Percentiles rank a stretch among this genome's conserved stretches.
Evolutionary conservation across 805 yeast species (phyloP).

Genomic region (Debaryomyces tyrocola): DNA sequence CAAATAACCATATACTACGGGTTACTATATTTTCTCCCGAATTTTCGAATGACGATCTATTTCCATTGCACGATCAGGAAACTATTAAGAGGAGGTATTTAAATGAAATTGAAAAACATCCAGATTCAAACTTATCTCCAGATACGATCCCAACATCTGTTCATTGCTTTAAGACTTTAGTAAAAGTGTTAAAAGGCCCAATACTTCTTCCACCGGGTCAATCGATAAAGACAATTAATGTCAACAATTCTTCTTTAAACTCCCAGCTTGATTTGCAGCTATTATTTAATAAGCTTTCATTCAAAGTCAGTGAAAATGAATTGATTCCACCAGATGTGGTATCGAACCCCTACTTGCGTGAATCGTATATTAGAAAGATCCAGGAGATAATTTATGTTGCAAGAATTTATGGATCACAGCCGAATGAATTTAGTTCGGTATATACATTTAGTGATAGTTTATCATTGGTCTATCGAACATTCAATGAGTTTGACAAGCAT

Average conservation of each 20-base stretch:
- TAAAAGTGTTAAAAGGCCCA: constrained; percentile 69
- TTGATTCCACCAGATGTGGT: constrained; percentile 51
- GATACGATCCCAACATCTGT: constrained; percentile 50
- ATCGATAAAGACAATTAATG: constrained; percentile 55
- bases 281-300: constrained; percentile 48
- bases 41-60: constrained; percentile 47
- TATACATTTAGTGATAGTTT: constrained; percentile 36
- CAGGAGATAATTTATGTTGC: constrained; percentile 50
- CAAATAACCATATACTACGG: constrained; percentile 37
- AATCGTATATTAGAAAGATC: constrained; percentile 54
- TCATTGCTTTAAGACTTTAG: constrained; percentile 60
- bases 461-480: constrained; percentile 29
- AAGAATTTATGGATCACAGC: constrained; percentile 13
- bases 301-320: constrained; percentile 33
- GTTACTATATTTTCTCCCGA: constrained; percentile 55
- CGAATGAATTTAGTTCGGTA: constrained; percentile 22
- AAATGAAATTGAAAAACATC: constrained; percentile 30
- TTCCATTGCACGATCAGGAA: constrained; percentile 44
- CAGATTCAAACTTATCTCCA: constrained; percentile 22
- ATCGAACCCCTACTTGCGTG: constrained; percentile 31
- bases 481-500: constrained; percentile 41
- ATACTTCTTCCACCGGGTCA: constrained; percentile 43
- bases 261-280: constrained; percentile 58
- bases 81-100: constrained; percentile 54
- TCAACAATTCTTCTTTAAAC: constrained; percentile 51